Conservation (phyloP, 2,329 filamentous ascomycete species). For the Blumeriella jaapii region DNA sequence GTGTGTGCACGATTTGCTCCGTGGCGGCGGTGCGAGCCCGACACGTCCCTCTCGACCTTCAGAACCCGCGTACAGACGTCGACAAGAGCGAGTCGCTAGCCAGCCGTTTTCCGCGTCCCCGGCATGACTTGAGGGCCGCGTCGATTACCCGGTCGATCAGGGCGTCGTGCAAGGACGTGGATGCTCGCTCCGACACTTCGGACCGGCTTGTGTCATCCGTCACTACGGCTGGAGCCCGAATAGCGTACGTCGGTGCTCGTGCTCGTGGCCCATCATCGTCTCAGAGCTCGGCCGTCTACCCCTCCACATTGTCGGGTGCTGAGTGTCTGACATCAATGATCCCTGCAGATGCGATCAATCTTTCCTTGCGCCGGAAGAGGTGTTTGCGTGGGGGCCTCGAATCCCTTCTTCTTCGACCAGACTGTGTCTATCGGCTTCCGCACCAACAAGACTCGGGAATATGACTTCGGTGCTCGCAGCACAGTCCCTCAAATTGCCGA, state of each 20-base stretch:
- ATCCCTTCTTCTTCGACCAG: too few species aligned
- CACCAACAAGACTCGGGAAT: conserved; percentile 13
- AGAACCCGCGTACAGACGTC: conserved; percentile 2
- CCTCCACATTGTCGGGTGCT: not conserved
- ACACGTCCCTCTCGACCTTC: not conserved
- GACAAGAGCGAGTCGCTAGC: conserved; percentile 4
- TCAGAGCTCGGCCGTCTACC: too few species aligned
- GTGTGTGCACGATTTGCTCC: too few species aligned
- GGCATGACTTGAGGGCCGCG: conserved; percentile 17
- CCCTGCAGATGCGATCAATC: too few species aligned
- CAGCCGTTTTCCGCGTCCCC: too few species aligned
- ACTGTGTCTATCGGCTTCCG: too few species aligned
- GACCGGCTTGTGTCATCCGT: too few species aligned
- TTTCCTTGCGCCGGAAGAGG: conserved; percentile 6
- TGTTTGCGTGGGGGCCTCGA: too few species aligned
- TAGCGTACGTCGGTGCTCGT: conserved; percentile 5
- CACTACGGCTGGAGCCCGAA: conserved; percentile 2
- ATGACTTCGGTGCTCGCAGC: conserved; percentile 27
- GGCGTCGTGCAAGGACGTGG: conserved; percentile 10
- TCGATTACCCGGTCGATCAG: conserved; percentile 16
- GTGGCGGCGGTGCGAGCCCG: conserved; percentile 2
- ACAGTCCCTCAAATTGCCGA: conserved; percentile 19
- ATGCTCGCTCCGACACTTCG: too few species aligned
- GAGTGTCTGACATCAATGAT: too few species aligned
- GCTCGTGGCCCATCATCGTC: not conserved